These are phyloP conservation scores for Monosporascus sp. DNA, from an alignment of 2,329 filamentous ascomycete genomes.

Conservation along the genomic window DNA sequence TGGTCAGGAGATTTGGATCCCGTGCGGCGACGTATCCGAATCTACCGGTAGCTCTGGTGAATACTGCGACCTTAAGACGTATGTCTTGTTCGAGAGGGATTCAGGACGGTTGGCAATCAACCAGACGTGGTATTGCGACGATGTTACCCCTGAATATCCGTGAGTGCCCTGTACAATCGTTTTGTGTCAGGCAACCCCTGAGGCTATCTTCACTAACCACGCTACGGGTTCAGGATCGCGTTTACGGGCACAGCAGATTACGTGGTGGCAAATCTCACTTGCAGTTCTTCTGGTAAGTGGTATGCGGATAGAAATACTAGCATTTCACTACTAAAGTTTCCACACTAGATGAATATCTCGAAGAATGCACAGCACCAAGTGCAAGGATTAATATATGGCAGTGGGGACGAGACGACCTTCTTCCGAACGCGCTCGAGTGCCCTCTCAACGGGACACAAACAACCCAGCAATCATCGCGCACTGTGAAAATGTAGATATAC, in stretches of 20 bases:
- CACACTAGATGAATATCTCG: not conserved
- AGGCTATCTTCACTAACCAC: too few species aligned
- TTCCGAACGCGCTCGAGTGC: conserved; percentile 1
- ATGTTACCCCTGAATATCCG: conserved; percentile 5
- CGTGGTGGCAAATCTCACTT: conserved; percentile 1
- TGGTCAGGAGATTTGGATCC: not conserved
- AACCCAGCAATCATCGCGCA: too few species aligned
- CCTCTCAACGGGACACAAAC: too few species aligned
- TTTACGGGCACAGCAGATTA: conserved; percentile 4
- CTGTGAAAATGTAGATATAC: too few species aligned
- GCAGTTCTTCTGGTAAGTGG: not conserved
- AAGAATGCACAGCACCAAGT: conserved; percentile 3
- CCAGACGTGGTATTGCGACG: conserved; percentile 5
- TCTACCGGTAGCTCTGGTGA: not conserved
- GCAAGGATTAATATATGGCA: conserved; percentile 1
- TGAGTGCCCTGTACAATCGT: not conserved
- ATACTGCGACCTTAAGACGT: conserved; percentile 2
- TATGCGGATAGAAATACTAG: too few species aligned
- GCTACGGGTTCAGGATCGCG: not conserved
- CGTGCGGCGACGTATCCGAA: not conserved
- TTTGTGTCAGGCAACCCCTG: not conserved
- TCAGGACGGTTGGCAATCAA: conserved; percentile 1
- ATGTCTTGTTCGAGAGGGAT: conserved; percentile 3
- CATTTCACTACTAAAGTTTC: not conserved
- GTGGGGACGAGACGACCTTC: conserved; percentile 4